Evolutionary conservation across 208 protist genomes (phyloP).

Genomic region (Leishmania aethiopica): DNA sequence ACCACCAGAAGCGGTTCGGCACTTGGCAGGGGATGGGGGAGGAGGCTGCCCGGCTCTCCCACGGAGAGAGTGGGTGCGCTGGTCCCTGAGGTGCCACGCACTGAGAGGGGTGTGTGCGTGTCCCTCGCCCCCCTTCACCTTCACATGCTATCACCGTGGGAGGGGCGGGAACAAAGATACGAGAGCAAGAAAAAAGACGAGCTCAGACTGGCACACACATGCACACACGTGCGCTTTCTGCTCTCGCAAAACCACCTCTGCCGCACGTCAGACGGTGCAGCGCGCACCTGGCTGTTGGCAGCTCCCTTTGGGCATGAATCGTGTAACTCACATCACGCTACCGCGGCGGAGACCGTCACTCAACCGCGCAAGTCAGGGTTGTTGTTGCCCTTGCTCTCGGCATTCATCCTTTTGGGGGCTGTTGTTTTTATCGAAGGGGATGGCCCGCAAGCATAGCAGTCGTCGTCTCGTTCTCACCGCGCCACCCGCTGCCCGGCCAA

Average conservation of each 20-base stretch:
- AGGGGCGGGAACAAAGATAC: background rate
- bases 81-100: background rate
- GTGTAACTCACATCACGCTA: conserved; percentile 10
- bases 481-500: background rate
- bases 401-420: background rate
- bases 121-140: background rate
- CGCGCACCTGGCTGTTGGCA: background rate
- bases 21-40: background rate
- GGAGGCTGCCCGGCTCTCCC: background rate
- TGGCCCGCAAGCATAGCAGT: background rate
- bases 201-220: background rate
- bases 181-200: background rate
- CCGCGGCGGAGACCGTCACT: conserved; percentile 2
- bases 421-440: background rate
- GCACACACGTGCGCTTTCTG: background rate
- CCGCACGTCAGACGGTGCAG: background rate
- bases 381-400: background rate
- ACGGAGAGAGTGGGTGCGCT: background rate
- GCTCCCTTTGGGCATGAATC: background rate
- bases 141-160: background rate
- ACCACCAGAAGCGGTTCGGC: background rate
- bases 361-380: background rate
- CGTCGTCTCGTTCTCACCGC: background rate
- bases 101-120: background rate
- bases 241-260: background rate